Percentiles rank a stretch among this genome's conserved stretches.
Evolutionary conservation across 2,329 filamentous ascomycete species (phyloP).

Genomic region (Rhynchosporium agropyri): DNA sequence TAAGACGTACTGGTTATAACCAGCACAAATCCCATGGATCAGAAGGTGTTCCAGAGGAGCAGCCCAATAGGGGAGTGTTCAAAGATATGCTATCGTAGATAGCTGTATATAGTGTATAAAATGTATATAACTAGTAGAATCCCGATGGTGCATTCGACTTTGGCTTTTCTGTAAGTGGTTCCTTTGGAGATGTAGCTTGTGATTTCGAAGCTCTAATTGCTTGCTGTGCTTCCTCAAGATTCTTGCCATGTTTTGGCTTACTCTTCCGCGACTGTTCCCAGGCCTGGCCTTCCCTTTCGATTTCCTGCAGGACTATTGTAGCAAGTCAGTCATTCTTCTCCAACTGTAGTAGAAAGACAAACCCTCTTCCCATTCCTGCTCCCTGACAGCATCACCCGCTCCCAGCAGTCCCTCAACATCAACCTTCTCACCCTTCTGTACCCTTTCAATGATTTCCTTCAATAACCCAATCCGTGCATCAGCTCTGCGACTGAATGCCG

Average conservation of each 20-base stretch:
- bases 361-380: conserved; percentile 89
- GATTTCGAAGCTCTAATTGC: not conserved
- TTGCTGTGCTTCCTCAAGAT: conserved; percentile 20
- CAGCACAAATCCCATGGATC: conserved; percentile 40
- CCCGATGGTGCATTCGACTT: conserved; percentile 38
- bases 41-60: conserved; percentile 29
- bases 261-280: conserved; percentile 41
- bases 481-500: conserved; percentile 71
- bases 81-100: conserved; percentile 62
- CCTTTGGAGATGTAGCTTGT: conserved; percentile 19
- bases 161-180: conserved; percentile 21
- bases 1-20: conserved; percentile 43
- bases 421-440: conserved; percentile 74
- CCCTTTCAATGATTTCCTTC: conserved; percentile 71
- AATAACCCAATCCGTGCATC: conserved; percentile 78
- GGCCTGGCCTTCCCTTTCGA: conserved; percentile 63
- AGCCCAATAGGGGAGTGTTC: conserved; percentile 47
- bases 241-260: conserved; percentile 33
- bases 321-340: conserved; percentile 12
- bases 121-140: conserved; percentile 39
- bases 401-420: conserved; percentile 84
- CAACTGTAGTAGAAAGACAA: conserved; percentile 40
- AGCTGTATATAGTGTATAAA: conserved; percentile 33
- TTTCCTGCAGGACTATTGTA: conserved; percentile 61
- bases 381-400: conserved; percentile 72